Percentiles rank a stretch among this genome's conserved stretches.
Conservation (phyloP, 352 stramenopile genomes). For the Phytophthora pluvialis region DNA sequence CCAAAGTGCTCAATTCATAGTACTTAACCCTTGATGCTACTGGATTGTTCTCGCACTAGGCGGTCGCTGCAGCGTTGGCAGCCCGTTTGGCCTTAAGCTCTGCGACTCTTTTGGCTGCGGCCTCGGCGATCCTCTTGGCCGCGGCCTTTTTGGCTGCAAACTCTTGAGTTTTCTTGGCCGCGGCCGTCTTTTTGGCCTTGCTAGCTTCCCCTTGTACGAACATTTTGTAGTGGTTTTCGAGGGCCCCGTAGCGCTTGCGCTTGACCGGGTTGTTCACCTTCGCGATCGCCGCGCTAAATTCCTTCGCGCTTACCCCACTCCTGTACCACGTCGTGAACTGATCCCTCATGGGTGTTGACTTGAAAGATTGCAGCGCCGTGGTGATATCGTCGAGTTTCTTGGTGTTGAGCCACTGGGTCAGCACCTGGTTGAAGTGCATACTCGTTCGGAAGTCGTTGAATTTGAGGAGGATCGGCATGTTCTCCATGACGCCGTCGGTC, state of each 20-base stretch:
- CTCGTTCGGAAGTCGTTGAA: slow-evolving; percentile 13
- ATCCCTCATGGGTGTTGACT: not conserved
- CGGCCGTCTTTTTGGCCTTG: not conserved
- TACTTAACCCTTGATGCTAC: not conserved
- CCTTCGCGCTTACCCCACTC: not conserved
- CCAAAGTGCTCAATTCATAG: too few species aligned
- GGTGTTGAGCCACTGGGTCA: slow-evolving; percentile 1
- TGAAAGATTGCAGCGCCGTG: not conserved
- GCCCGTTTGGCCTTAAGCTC: not conserved
- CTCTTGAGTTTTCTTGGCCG: not conserved
- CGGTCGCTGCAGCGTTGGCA: not conserved
- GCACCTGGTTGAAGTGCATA: not conserved
- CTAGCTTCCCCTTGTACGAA: not conserved
- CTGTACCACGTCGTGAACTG: slow-evolving; percentile 1
- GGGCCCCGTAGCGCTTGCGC: not conserved
- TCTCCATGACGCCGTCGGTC: not conserved
- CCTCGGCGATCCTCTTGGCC: not conserved
- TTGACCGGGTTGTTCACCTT: not conserved
- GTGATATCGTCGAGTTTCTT: slow-evolving; percentile 6
- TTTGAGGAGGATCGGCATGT: not conserved
- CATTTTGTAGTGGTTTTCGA: slow-evolving; percentile 7
- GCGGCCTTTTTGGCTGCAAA: not conserved
- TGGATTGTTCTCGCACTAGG: not conserved
- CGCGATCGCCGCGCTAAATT: not conserved
- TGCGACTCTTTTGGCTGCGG: not conserved